These are phyloP conservation scores for Grosmannia penicillata DNA, from an alignment of 2,329 filamentous ascomycete species.

Conservation along the genomic window DNA sequence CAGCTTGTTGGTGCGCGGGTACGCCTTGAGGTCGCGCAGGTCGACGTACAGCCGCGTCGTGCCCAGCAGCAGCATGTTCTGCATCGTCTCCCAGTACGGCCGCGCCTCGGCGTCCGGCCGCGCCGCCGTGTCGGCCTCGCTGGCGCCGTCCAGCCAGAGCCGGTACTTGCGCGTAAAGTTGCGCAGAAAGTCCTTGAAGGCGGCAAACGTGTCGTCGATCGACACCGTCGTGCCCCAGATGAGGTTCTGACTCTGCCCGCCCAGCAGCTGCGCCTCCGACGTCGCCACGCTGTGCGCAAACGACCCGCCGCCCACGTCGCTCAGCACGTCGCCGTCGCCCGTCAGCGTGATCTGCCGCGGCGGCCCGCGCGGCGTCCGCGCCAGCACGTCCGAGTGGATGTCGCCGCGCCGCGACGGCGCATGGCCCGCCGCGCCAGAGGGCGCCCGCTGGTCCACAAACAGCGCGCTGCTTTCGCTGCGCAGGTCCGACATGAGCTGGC, in stretches of 20 bases:
- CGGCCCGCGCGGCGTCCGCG: conserved; percentile 33
- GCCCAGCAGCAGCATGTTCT: conserved; percentile 81
- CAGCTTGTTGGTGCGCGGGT: conserved; percentile 81
- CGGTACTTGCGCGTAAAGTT: conserved; percentile 92
- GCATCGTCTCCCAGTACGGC: conserved; percentile 72
- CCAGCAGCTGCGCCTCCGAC: conserved; percentile 79
- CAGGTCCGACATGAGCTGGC: conserved; percentile 47
- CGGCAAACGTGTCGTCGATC: conserved; percentile 71
- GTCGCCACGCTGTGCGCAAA: conserved; percentile 52
- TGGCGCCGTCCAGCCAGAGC: conserved; percentile 74
- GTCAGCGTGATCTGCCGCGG: conserved; percentile 42
- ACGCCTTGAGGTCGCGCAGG: conserved; percentile 76
- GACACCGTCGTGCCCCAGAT: conserved; percentile 98
- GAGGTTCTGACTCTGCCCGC: conserved; percentile 64
- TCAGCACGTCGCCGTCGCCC: conserved; percentile 40
- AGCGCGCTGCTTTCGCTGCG: conserved; percentile 75
- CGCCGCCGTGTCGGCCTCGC: conserved; percentile 56
- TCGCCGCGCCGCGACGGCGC: conserved; percentile 59
- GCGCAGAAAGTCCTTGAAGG: conserved; percentile 82
- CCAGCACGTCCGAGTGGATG: conserved; percentile 66
- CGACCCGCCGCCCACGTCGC: conserved; percentile 42
- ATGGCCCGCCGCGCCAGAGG: conserved; percentile 37
- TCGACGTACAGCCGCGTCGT: conserved; percentile 78
- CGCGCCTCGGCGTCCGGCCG: conserved; percentile 61
- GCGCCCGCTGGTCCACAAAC: conserved; percentile 58